Evolutionary conservation across 805 yeast genomes (phyloP).

Genomic region (Ogataea pini): DNA sequence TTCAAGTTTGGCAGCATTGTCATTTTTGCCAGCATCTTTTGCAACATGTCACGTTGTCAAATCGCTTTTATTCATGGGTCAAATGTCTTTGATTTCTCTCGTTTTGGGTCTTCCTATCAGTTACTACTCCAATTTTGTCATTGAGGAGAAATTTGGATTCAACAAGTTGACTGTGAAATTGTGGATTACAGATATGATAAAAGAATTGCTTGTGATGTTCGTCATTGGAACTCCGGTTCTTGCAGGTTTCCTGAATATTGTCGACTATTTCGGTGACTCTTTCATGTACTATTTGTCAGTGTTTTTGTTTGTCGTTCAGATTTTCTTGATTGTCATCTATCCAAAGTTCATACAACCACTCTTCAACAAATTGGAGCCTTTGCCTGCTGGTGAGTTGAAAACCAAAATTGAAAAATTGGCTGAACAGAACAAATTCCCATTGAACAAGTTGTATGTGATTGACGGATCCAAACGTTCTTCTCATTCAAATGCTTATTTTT

Average conservation of each 20-base stretch:
- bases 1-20: slow-evolving; percentile 37
- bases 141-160: slow-evolving; percentile 92
- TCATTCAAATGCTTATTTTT: slow-evolving; percentile 95
- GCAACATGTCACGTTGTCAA: slow-evolving; percentile 64
- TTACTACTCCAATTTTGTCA: slow-evolving; percentile 77
- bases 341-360: slow-evolving; percentile 91
- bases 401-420: slow-evolving; percentile 81
- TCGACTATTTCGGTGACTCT: slow-evolving; percentile 74
- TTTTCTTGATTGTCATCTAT: slow-evolving; percentile 69
- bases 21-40: slow-evolving; percentile 26
- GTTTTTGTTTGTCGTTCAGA: slow-evolving; percentile 69
- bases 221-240: slow-evolving; percentile 72
- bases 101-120: slow-evolving; percentile 65
- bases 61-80: slow-evolving; percentile 63
- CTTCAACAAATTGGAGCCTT: slow-evolving; percentile 87
- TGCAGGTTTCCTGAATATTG: slow-evolving; percentile 75
- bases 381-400: slow-evolving; percentile 87
- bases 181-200: slow-evolving; percentile 74
- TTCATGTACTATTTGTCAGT: slow-evolving; percentile 81
- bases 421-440: slow-evolving; percentile 74
- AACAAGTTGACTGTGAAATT: slow-evolving; percentile 76
- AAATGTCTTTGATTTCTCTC: slow-evolving; percentile 50
- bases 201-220: slow-evolving; percentile 52
- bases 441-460: slow-evolving; percentile 79
- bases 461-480: slow-evolving; percentile 97